phyloP scores from a whole-genome alignment of 768 basidiomycete genomes.

The Phylloporus sp. region DNA sequence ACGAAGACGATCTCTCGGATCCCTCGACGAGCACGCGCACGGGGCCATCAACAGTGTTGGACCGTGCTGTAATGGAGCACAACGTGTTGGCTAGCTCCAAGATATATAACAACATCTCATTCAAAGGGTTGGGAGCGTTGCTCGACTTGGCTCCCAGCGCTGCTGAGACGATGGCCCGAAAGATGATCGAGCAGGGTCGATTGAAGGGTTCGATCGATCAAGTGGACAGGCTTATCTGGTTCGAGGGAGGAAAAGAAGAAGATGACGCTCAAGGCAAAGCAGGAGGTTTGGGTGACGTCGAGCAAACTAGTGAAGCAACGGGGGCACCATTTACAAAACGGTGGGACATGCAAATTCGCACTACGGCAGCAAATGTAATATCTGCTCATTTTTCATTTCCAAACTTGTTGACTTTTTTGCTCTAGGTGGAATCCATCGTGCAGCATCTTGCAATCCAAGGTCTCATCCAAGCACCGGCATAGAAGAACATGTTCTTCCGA shows the following conservation, averaged over 20 bases:
- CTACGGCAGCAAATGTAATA: conserved; percentile 81
- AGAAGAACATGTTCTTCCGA: conserved; percentile 4
- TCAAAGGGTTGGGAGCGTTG: conserved; percentile 86
- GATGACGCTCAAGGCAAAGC: conserved; percentile 93
- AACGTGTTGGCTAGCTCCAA: conserved; percentile 95
- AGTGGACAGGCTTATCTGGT: conserved; percentile 91
- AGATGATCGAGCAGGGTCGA: conserved; percentile 98
- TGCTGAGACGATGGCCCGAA: conserved; percentile 95
- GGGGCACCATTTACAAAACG: conserved; percentile 88
- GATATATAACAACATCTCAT: conserved; percentile 97
- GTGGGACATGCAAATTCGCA: conserved; percentile 93
- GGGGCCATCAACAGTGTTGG: conserved; percentile 92
- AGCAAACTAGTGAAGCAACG: conserved; percentile 83
- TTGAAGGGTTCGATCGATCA: conserved; percentile 93
- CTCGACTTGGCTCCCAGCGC: conserved; percentile 88
- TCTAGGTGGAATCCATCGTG: conserved; percentile 90
- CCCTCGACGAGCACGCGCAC: conserved; percentile 70
- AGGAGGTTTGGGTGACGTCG: conserved; percentile 84
- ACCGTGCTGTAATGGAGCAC: conserved; percentile 98
- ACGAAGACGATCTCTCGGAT: conserved; percentile 52
- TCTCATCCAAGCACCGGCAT: conserved; percentile 42
- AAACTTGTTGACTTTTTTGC: conserved; percentile 1
- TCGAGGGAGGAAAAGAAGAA: conserved; percentile 82
- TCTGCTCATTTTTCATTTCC: neutral
- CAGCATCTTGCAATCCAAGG: conserved; percentile 74